Base-by-base conservation (phyloP, 2,329 filamentous ascomycete species). In the Didymella pomorum region DNA sequence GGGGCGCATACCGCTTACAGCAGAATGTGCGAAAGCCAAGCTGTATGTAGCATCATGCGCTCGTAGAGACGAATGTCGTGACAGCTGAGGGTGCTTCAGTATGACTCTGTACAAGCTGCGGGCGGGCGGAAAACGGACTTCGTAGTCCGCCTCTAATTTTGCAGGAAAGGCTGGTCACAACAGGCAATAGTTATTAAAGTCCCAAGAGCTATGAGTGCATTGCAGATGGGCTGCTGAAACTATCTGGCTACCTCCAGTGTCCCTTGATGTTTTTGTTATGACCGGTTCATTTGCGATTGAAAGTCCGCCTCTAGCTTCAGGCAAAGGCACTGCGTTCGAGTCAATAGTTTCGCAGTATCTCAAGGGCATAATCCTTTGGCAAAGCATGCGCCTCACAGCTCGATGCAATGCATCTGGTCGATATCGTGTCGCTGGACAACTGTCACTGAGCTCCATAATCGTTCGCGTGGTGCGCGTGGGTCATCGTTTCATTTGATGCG, bases 401-500 rank as follows among this genome's bases (percentile, higher is more conserved):
- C 11, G 37, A 10, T 41, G 20, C 29, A 31, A 16, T 31, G 6
- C 10, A 16, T 31, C 12, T 16, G 29, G 29, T 12, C 29, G 29
- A 31, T 31, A 12, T 31, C 29, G 29, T 31, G 29, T 41, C 11
- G 37, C 37, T 41, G 20, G 10, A 18, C 11, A 4, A 10, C 9
- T 18, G 20, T 7, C 37, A 21, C 20, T 41, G 20, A 5, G 2
- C 10, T 16, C 37, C 11, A 14, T 41, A 18, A 7, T 9, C 10
- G 10, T 41, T 41, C 12, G 18, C 23, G 20, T 52, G 10, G 33
- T 28, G 54, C 46, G 56, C 37, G 37, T 41, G 47, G 42, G 54
- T 62, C 56, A 62, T 63, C 25, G 60, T 42, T 59, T 62, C 52
- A 61, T 65, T 58, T 58, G 53, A 57, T 61, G 61, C 61, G 29